Base-by-base conservation (phyloP, 2,329 filamentous ascomycete species). In the Pyricularia grisea region DNA sequence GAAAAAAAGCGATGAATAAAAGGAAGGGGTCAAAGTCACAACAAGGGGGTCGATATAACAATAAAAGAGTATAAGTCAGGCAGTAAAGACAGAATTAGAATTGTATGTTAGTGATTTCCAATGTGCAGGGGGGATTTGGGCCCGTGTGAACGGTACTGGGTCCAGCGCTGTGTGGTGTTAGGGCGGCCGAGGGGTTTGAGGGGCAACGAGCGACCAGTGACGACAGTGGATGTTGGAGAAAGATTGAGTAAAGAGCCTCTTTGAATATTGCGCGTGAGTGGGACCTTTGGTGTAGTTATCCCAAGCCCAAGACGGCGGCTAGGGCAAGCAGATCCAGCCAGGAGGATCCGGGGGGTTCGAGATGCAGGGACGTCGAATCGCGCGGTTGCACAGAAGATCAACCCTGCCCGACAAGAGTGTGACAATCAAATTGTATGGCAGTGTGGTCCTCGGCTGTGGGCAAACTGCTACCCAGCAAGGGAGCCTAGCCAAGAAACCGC, bases 281-380 rank as follows among this genome's bases (percentile, higher is more conserved):
- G 58, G 58, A 61, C 58, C 58, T 61, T 27, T 27, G 58, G 58
- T 61, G 58, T 61, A 61, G 58, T 61, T 61, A 61, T 61, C 25
- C 58, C 58, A 61, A 27, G 58, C 58, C 58, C n/a, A 27, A 61
- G 58, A 61, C 23, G 58, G 58, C 58, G 58, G 58, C 58, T 61
- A 61, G n/a, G 58, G 58, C 58, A 61, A 27, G 20, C 63, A 36
- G 63, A n/a, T 31, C 63, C 27, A 36, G 20, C 23, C 30, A 66
- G 65, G 65, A 66, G 65, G 36, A 66, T 66, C 65, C 65, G 65
- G 65, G 65, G 65, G 65, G 65, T 36, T 25, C 65, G 6, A 50
- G 33, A 42, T 36, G 58, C 30, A 36, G 65, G 65, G 36, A 66
- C 30, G 65, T 66, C 65, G 65, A 66, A 42, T 66, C 65, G 65